Percentiles rank a stretch among this genome's conserved stretches.
These are phyloP conservation scores for Ustilago nuda DNA, from an alignment of 1,284 basidiomycete species.

Conservation along the genomic window DNA sequence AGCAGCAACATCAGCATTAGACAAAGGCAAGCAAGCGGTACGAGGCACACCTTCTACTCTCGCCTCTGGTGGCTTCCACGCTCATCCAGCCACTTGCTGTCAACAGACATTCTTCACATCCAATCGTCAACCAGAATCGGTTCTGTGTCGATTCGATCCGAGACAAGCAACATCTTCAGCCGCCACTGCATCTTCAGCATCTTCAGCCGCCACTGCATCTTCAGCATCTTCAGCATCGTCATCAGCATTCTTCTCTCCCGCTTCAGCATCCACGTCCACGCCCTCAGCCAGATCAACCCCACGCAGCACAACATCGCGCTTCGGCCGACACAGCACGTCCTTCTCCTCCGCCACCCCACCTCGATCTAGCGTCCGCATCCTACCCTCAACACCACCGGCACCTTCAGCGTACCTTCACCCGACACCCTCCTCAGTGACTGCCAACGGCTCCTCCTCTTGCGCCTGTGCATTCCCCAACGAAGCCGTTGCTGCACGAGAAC, in stretches of 20 bases:
- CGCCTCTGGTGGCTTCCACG: conserved; percentile 22
- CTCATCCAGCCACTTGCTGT: conserved; percentile 65
- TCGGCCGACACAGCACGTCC: conserved; percentile 34
- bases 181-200: conserved; percentile 20
- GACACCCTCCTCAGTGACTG: conserved; percentile 28
- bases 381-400: conserved; percentile 44
- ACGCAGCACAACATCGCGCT: conserved; percentile 25
- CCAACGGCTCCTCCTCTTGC: conserved; percentile 49
- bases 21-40: conserved; percentile 25
- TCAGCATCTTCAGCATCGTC: conserved; percentile 7
- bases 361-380: conserved; percentile 46
- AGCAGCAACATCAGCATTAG: conserved; percentile 6
- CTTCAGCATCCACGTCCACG: conserved; percentile 43
- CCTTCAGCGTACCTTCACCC: conserved; percentile 44
- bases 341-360: conserved; percentile 33
- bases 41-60: conserved; percentile 9
- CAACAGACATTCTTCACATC: conserved; percentile 68
- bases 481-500: conserved; percentile 39
- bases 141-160: conserved; percentile 69
- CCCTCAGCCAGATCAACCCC: conserved; percentile 56
- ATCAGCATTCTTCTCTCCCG: conserved; percentile 60
- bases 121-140: conserved; percentile 53
- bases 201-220: conserved; percentile 16
- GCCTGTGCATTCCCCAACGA: conserved; percentile 52
- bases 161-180: conserved; percentile 37